Evolutionary conservation across 805 yeast species (phyloP).

Genomic region (Candida morakotiae): DNA sequence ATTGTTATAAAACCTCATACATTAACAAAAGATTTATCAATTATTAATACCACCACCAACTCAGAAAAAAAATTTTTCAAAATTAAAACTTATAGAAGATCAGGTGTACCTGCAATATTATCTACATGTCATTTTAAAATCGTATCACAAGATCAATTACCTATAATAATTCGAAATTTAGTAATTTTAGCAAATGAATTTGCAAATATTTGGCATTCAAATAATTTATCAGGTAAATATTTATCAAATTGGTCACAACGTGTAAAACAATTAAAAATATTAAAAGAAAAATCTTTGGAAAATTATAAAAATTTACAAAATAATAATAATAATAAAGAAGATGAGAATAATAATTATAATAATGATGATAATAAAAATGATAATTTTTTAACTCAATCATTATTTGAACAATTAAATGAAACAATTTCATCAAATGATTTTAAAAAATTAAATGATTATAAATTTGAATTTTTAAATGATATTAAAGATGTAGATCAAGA

Average conservation of each 20-base stretch:
- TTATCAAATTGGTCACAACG: slow-evolving; percentile 67
- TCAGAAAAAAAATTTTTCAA: slow-evolving; percentile 32
- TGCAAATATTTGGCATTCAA: slow-evolving; percentile 70
- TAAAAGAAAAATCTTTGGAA: slow-evolving; percentile 25
- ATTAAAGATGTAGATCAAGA: slow-evolving; percentile 8
- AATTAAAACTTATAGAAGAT: slow-evolving; percentile 60
- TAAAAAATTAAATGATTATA: slow-evolving; percentile 5
- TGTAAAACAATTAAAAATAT: slow-evolving; percentile 45
- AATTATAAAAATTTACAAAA: slow-evolving; percentile 21
- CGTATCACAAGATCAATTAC: slow-evolving; percentile 53
- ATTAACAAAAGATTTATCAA: slow-evolving; percentile 5
- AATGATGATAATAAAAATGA: slow-evolving; percentile 6
- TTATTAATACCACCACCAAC: slow-evolving; percentile 3
- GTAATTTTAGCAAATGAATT: slow-evolving; percentile 65
- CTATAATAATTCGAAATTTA: slow-evolving; percentile 63
- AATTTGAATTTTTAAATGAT: slow-evolving; percentile 18
- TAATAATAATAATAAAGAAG: too few species aligned
- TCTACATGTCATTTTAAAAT: slow-evolving; percentile 75
- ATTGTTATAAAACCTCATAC: slow-evolving; percentile 71
- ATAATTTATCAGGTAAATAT: slow-evolving; percentile 38
- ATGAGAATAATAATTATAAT: slow-evolving; percentile 1
- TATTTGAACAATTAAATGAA: slow-evolving; percentile 12
- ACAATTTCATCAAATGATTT: neutral
- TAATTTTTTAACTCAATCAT: slow-evolving; percentile 25
- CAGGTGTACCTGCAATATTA: slow-evolving; percentile 73